Evolutionary conservation across 805 yeast genomes (phyloP).

Genomic region (Spathaspora boniae): DNA sequence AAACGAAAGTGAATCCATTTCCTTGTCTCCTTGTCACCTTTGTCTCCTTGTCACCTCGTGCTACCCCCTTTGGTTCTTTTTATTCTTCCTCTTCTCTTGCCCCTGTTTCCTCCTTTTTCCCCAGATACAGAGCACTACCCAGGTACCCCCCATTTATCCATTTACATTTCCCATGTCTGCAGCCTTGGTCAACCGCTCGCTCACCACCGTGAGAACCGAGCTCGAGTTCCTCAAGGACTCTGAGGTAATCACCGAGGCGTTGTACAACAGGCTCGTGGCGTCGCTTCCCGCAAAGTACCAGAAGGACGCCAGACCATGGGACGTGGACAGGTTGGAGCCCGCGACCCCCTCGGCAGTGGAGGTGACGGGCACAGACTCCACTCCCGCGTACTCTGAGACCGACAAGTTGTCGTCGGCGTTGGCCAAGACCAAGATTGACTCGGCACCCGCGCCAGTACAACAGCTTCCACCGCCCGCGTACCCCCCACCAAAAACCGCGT

Average conservation of each 20-base stretch:
- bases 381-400: constrained; percentile 4
- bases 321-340: constrained; percentile 27
- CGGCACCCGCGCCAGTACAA: constrained; percentile 9
- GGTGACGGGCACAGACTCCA: background rate
- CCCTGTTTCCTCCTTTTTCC: too few species aligned
- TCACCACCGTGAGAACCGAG: constrained; percentile 72
- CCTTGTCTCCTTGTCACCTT: too few species aligned
- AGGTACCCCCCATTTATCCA: too few species aligned
- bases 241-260: constrained; percentile 58
- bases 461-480: constrained; percentile 12
- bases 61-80: too few species aligned
- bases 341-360: constrained; percentile 1
- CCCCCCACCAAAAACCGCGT: constrained; percentile 17
- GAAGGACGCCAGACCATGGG: constrained; percentile 49
- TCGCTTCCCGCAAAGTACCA: constrained; percentile 58
- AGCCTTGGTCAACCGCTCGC: constrained; percentile 72
- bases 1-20: too few species aligned
- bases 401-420: constrained; percentile 11
- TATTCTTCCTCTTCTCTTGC: too few species aligned
- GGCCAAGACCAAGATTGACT: constrained; percentile 3
- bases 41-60: too few species aligned
- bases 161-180: constrained; percentile 37
- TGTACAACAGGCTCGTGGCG: constrained; percentile 47
- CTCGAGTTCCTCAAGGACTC: constrained; percentile 76
- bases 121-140: too few species aligned